Evolutionary conservation across 2,329 filamentous ascomycete species (phyloP), one percentile per base, ranked within the genome.

Genomic region (Teratosphaeria destructans): DNA sequence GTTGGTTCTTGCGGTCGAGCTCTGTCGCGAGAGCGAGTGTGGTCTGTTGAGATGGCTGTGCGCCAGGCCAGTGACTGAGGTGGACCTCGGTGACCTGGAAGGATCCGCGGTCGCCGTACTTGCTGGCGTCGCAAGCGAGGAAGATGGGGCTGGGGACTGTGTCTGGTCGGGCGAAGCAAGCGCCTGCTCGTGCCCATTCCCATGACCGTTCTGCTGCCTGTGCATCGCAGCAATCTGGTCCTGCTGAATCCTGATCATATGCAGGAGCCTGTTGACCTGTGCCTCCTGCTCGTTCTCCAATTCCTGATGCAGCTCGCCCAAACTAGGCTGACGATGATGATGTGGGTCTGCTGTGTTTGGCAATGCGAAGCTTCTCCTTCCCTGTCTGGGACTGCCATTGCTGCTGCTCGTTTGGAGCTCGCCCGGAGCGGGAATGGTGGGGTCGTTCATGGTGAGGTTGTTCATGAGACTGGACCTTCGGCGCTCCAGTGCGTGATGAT

Each of bases 251-350:
- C 87, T 82, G 67, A 93, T 92, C 83, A 90, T 87, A 61, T 83
- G 82, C 53, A 93, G 79, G 2, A 93, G 81, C 11, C 89, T 85
- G 70, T 92, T 92, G 63, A 91, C 88, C 74, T 90, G 87, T 27
- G 84, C 86, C 69, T 91, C 88, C 71, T 90, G 87, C 74, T 91
- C 88, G 57, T 85, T 87, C 72, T 91, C 88, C 1, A 91, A 78
- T 73, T 90, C 86, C 70, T 91, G 88, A 66, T 91, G 87, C 52
- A 91, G 81, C 72, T 90, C 87, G 19, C 88, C 88, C 62, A 91
- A 73, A 70, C 87, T 90, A 2, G 87, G 87, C 0, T 85, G 76
- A 55, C 88, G 80, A 64, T 84, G 82, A 68, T 88, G 86, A 65
- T 84, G 81, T 16, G 84, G 82, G 65, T 85, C 83, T 37, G 59